A percentile compares a stretch with the other conserved stretches of the same genome.
These are phyloP conservation scores for Chenopodium album DNA, from an alignment of 148 eudicot species.

Conservation along the genomic window DNA sequence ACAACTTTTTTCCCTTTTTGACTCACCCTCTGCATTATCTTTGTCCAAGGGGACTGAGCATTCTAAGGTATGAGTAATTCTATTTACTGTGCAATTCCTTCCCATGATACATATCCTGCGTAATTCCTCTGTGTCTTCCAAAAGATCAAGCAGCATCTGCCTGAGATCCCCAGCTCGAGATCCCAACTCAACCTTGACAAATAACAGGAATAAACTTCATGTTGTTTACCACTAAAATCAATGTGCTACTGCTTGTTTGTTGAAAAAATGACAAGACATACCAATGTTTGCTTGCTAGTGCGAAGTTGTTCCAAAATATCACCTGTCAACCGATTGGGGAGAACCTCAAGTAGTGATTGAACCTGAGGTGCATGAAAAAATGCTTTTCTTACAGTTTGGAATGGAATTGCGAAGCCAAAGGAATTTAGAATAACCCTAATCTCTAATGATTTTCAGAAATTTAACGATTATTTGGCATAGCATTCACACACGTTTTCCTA, in stretches of 20 bases:
- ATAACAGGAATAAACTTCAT: neutral
- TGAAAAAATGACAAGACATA: conserved; percentile 26
- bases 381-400: neutral
- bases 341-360: conserved; percentile 78
- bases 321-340: conserved; percentile 80
- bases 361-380: conserved; percentile 47
- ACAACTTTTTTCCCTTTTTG: neutral
- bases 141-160: conserved; percentile 94
- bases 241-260: neutral
- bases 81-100: conserved; percentile 67
- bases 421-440: neutral
- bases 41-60: conserved; percentile 67
- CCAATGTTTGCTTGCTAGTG: conserved; percentile 88
- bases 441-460: neutral
- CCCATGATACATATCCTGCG: conserved; percentile 87
- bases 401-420: neutral
- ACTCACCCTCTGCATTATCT: conserved; percentile 84
- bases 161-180: conserved; percentile 88
- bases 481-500: neutral
- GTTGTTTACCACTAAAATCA: neutral
- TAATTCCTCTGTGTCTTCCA: conserved; percentile 90
- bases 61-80: conserved; percentile 49
- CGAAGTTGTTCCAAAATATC: conserved; percentile 88
- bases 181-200: conserved; percentile 76
- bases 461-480: neutral